Conservation (phyloP, 31 red algal species). For the Porphyra umbilicalis region DNA sequence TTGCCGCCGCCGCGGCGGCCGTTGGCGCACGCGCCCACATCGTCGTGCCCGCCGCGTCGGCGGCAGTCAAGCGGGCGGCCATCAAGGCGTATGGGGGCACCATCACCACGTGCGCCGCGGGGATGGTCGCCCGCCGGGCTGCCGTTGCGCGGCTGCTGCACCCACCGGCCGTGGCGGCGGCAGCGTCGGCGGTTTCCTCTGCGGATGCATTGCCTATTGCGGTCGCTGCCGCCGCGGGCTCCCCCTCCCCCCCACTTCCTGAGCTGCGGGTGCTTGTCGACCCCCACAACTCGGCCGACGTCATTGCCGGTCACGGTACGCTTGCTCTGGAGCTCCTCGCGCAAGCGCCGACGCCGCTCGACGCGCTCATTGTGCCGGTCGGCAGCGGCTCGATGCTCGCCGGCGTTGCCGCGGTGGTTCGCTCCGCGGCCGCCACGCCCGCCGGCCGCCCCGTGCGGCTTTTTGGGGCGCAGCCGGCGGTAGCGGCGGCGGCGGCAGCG, state of each 20-base stretch:
- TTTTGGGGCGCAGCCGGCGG: slow-evolving; percentile 55
- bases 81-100: slow-evolving; percentile 40
- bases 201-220: no score
- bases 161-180: background rate
- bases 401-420: slow-evolving; percentile 12
- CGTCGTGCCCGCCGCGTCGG: slow-evolving; percentile 44
- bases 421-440: slow-evolving; percentile 29
- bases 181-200: background rate
- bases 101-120: slow-evolving; percentile 18
- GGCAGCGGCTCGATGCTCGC: slow-evolving; percentile 75
- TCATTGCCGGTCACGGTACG: slow-evolving; percentile 69
- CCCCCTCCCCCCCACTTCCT: background rate
- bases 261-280: background rate
- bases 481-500: slow-evolving; percentile 17
- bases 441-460: slow-evolving; percentile 11
- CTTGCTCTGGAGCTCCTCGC: slow-evolving; percentile 59
- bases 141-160: slow-evolving; percentile 22
- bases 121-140: slow-evolving; percentile 2
- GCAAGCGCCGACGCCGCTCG: slow-evolving; percentile 18
- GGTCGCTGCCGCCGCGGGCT: background rate
- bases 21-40: slow-evolving; percentile 19
- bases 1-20: slow-evolving; percentile 30
- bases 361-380: slow-evolving; percentile 58
- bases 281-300: slow-evolving; percentile 9
- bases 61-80: slow-evolving; percentile 27